A percentile compares a stretch with the other conserved stretches of the same genome.
Evolutionary conservation across 768 basidiomycete species (phyloP).

Genomic region (Boletus huronensis): DNA sequence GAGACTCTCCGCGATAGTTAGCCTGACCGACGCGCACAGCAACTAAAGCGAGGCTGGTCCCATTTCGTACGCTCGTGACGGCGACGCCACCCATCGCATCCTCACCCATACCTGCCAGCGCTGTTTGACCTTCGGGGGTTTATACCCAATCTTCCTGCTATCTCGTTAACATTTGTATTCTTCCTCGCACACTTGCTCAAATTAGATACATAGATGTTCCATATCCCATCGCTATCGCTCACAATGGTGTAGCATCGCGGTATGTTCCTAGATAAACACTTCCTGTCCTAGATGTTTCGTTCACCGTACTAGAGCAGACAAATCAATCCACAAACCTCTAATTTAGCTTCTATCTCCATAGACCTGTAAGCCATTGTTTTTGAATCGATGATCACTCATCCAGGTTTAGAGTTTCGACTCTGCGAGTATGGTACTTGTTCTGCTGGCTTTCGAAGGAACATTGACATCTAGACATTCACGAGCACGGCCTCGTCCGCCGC

Average conservation of each 20-base stretch:
- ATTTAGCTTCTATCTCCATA: not conserved
- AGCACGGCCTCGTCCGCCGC: no score
- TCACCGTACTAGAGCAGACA: not conserved
- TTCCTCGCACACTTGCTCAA: not conserved
- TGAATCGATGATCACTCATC: not conserved
- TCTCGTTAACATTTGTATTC: slow-evolving; percentile 5
- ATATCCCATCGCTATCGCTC: not conserved
- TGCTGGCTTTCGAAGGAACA: not conserved
- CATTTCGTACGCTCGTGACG: slow-evolving; percentile 1
- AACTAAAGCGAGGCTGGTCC: slow-evolving; percentile 66
- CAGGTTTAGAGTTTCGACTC: not conserved
- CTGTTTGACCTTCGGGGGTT: not conserved
- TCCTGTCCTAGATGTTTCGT: slow-evolving; percentile 1
- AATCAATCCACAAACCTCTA: not conserved
- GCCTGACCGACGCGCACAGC: slow-evolving; percentile 38
- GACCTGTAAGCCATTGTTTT: no score
- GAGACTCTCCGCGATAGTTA: not conserved
- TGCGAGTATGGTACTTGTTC: not conserved
- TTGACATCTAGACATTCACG: not conserved
- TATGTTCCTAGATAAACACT: slow-evolving; percentile 8
- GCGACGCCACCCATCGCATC: not conserved
- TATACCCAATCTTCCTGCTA: not conserved
- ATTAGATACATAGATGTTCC: slow-evolving; percentile 6
- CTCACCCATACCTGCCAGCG: not conserved
- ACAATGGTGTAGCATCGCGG: slow-evolving; percentile 2